These are phyloP conservation scores for Rhododendron vialii DNA, from an alignment of 148 eudicot genomes.

Conservation along the genomic window DNA sequence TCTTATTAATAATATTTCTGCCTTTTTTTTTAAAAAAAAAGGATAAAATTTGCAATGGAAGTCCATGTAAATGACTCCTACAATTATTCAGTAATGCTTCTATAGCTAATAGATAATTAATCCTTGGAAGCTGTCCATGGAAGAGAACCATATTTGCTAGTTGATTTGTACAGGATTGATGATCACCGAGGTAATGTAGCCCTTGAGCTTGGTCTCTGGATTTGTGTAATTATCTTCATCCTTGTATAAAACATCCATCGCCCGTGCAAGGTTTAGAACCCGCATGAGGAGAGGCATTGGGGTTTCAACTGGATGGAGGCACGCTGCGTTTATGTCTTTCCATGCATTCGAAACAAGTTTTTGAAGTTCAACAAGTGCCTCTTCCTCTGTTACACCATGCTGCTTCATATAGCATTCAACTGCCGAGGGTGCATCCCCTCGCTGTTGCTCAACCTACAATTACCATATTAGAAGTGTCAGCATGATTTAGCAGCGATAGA, in stretches of 20 bases:
- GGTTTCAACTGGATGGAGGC: slow-evolving; percentile 19
- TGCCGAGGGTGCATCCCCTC: slow-evolving; percentile 10
- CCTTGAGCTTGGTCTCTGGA: slow-evolving; percentile 5
- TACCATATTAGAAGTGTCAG: not conserved
- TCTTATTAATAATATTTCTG: too few relatives aligned
- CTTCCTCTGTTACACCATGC: slow-evolving; percentile 11
- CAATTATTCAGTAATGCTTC: too few relatives aligned
- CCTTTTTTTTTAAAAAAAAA: too few relatives aligned
- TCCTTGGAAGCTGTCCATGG: not conserved
- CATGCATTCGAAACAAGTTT: slow-evolving; percentile 25
- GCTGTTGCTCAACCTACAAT: not conserved
- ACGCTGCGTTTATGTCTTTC: slow-evolving; percentile 36
- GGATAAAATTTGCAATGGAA: too few relatives aligned
- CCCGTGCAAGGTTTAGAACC: slow-evolving; percentile 29
- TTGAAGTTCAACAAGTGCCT: not conserved
- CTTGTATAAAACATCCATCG: slow-evolving; percentile 32
- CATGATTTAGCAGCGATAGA: not conserved
- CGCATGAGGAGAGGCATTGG: slow-evolving; percentile 31
- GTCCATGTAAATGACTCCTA: too few relatives aligned
- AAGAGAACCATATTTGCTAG: not conserved
- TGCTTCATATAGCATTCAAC: slow-evolving; percentile 37
- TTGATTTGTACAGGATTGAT: not conserved
- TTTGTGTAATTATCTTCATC: slow-evolving; percentile 44
- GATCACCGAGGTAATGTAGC: slow-evolving; percentile 7
- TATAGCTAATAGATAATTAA: too few relatives aligned